Evolutionary conservation across 148 eudicot species (phyloP), one percentile per base, ranked within the genome.

Genomic region (Cornus suecica): DNA sequence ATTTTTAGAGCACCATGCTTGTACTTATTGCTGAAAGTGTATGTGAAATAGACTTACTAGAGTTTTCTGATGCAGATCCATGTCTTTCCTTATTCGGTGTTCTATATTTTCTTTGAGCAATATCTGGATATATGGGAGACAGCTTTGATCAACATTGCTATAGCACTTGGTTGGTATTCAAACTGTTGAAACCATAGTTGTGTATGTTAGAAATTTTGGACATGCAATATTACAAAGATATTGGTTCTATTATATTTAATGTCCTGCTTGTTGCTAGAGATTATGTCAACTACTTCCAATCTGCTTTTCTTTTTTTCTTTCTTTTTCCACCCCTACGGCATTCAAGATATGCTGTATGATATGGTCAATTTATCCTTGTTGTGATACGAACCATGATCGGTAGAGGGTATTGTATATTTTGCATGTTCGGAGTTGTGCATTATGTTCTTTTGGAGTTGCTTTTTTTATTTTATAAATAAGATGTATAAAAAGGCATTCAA

Each of bases 51-150:
- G 5, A n/a, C 62, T 48, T 0, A 72, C 37, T 65, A 20, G 60
- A 16, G 37, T 68, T 65, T 24, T 6, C 27, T 71, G 28, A 58
- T 79, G 83, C 91, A 90, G 93, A 88, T 90, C 75, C 76, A 86
- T 67, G 80, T 90, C 65, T 90, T 87, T 71, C 93, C 93, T 22
- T 90, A 90, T 78, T 90, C 93, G 1, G 93, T 90, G 68, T 90
- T 90, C 81, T 90, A 90, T 66, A 88, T 90, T 27, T 90, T 84
- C 84, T 90, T 90, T 86, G 93, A 90, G 86, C 93, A 90, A 82
- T 90, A 90, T 75, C 65, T 90, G 84, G 90, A 90, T 80, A 90
- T 90, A 76, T 90, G 93, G 93, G 61, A 64, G n/a, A 87, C 89
- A 71, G 91, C 93, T 76, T 72, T 90, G 66, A 77, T 86, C 86